These are phyloP conservation scores for Psidium guajava DNA, from an alignment of 345 rosid species.

Conservation along the genomic window DNA sequence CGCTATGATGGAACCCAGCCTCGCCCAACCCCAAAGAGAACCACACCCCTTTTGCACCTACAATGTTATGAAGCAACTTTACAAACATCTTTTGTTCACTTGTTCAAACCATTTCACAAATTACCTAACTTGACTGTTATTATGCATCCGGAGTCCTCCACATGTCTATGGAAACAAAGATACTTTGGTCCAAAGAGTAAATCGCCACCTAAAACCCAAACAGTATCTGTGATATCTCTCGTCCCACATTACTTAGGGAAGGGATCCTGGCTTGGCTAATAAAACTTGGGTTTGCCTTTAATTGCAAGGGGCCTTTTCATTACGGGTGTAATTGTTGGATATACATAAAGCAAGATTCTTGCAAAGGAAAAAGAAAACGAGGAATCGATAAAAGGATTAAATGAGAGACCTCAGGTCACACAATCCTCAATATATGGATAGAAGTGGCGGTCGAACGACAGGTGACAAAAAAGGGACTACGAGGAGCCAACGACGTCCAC, in stretches of 20 bases:
- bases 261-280: no score
- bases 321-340: no score
- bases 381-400: no score
- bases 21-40: background rate
- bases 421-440: no score
- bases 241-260: no score
- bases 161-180: background rate
- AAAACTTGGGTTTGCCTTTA: no score
- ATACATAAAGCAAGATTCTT: no score
- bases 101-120: background rate
- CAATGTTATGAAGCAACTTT: background rate
- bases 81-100: background rate
- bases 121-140: background rate
- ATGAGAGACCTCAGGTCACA: no score
- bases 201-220: background rate
- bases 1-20: background rate
- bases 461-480: background rate
- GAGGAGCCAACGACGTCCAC: background rate
- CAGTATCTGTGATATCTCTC: no score
- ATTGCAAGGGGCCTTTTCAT: no score
- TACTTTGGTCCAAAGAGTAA: background rate
- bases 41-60: background rate
- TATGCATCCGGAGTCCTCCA: accelerated
- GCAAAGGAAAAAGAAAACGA: no score
- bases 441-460: no score